Evolutionary conservation across 768 basidiomycete genomes (phyloP), one percentile per base, ranked within the genome.

Genomic region (Suillus weaverae): DNA sequence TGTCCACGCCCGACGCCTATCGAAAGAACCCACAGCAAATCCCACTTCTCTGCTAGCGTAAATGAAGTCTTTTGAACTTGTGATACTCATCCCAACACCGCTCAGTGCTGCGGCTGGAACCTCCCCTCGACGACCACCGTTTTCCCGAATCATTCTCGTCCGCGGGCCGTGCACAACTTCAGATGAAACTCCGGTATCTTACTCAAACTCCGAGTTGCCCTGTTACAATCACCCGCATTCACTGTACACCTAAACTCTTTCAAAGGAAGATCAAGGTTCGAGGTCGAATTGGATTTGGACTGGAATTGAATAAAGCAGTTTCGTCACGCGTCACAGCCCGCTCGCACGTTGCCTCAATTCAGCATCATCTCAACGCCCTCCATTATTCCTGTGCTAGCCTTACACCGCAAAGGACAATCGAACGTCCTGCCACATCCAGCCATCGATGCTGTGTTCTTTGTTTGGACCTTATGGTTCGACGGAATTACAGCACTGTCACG

Each of bases 361-460:
- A 59, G 57, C 10, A 38, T 20, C 57, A 7, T 13, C 26, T 6
- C 26, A 59, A 32, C 57, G 57, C 57, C 57, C 57, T 59, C 18
- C 3, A 7, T 7, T 4, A 13, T 39, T 59, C 57, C 57, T 59
- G 57, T 59, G 57, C 38, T 26, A 59, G 57, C 57, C 38, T 26
- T 59, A 41, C 57, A 30, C 57, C 57, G 38, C 38, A 59, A 57
- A 41, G 57, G 57, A 41, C 38, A 59, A 20, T 59, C 38, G 38
- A 33, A 41, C 33, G 30, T 59, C 38, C 26, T 18, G 1, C 38
- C 57, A 30, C 56, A 30, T 30, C 38, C 26, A 20, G 2, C 26
- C 8, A 11, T n/a, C n/a, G 13, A 56, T 57, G 56, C 56, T 57
- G 56, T 57, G 56, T 39, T 39, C 38, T 30, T 18, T 39, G 16